Base-by-base conservation (phyloP, 2,329 filamentous ascomycete genomes). In the Nemania serpens region DNA sequence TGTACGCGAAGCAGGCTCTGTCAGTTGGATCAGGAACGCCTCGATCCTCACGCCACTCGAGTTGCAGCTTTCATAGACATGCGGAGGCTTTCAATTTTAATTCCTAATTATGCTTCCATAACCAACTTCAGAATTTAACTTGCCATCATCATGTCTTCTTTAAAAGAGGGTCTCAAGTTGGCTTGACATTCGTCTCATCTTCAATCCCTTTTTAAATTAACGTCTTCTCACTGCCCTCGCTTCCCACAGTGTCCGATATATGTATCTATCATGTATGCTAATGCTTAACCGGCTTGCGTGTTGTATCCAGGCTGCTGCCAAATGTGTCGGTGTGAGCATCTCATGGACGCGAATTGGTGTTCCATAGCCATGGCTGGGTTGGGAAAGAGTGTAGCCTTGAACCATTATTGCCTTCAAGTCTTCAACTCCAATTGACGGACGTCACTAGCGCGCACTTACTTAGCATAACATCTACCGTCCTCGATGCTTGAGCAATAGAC, bases 181-280 rank as follows among this genome's bases (percentile, higher is more conserved):
- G 42, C 66, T 67, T 7, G 33, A 77, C 62, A 53, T 74, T 69
- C 11, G 68, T 69, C 39, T 74, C 64, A 56, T 75, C 72, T 5
- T 67, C 66, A 42, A 74, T 71, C 10, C n/a, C 67, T 69, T 53
- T 70, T 72, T 47, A 77, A 73, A 34, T 66, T 67, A 13, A 69
- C 58, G 60, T 75, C 76, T 4, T 22, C 66, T 73, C 33, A 73
- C 68, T 0, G 75, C 74, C 36, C 70, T 69, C 1, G 71, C 65
- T 3, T 70, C 54, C 0, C 79, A 29, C 25, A 29, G 25, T 29
- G 7, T 4, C 25, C 25, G 4, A 29, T 7, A 3, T 29, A 7
- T 29, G 25, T 29, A 29, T 29, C 3, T 29, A 4, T 7, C 25
- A 29, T 29, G 3, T 29, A 29, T 7, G 7, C 25, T 7, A 29